Conservation (phyloP, 176 grass and related monocot genomes). For the Zoysia japonica region DNA sequence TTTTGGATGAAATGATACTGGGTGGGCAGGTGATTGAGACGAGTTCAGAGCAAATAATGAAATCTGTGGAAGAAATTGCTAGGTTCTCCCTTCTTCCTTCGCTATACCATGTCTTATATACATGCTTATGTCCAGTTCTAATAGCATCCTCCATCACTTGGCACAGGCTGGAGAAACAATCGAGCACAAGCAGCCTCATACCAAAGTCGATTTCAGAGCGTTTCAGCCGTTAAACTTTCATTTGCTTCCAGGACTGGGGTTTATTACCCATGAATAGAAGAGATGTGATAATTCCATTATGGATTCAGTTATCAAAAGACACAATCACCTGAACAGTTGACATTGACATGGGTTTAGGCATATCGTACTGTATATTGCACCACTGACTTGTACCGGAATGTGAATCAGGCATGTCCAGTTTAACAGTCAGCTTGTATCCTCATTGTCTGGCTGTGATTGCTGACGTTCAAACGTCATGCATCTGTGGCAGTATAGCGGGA, state of each 20-base stretch:
- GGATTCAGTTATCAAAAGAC: conserved; percentile 11
- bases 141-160: conserved; percentile 1
- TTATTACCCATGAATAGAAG: conserved; percentile 10
- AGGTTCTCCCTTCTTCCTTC: conserved; percentile 44
- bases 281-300: neutral
- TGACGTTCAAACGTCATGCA: conserved; percentile 3
- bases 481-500: neutral
- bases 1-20: conserved; percentile 95
- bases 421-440: neutral
- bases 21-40: conserved; percentile 92
- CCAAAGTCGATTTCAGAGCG: conserved; percentile 70
- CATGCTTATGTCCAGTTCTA: neutral
- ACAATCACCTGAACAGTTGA: neutral
- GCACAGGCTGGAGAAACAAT: conserved; percentile 77
- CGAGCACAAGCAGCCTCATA: conserved; percentile 66
- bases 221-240: conserved; percentile 58
- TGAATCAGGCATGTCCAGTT: neutral
- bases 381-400: conserved; percentile 12
- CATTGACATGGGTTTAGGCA: neutral
- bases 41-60: conserved; percentile 72
- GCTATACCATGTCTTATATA: neutral
- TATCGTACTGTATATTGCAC: neutral
- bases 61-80: conserved; percentile 69
- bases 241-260: neutral
- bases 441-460: neutral